These are phyloP conservation scores for Friedmanniomyces endolithicus DNA, from an alignment of 495 filamentous ascomycete species.

Conservation along the genomic window DNA sequence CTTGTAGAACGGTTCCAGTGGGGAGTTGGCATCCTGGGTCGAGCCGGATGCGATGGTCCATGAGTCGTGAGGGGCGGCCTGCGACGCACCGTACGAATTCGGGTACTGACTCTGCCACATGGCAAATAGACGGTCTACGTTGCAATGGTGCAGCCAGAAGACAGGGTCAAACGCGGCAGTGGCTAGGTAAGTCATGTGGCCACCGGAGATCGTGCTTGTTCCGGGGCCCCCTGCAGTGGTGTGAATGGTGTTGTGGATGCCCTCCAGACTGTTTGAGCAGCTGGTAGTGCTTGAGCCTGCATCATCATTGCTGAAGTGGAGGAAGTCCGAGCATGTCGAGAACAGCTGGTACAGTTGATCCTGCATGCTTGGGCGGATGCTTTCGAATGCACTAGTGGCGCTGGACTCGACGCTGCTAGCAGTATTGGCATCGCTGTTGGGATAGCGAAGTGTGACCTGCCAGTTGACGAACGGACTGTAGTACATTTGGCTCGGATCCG, in stretches of 20 bases:
- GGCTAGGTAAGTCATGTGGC: constrained; percentile 24
- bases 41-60: constrained; percentile 18
- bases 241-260: constrained; percentile 25
- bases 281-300: constrained; percentile 15
- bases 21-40: constrained; percentile 17
- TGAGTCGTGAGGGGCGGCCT: constrained; percentile 10
- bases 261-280: constrained; percentile 23
- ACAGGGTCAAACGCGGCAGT: constrained; percentile 21
- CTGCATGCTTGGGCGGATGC: constrained; percentile 17
- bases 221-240: constrained; percentile 15
- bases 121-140: constrained; percentile 24
- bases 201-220: constrained; percentile 6
- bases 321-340: constrained; percentile 16
- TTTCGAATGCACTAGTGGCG: constrained; percentile 16
- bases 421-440: constrained; percentile 11
- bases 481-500: constrained; percentile 10
- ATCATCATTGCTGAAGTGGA: constrained; percentile 20
- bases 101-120: constrained; percentile 22
- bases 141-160: constrained; percentile 25
- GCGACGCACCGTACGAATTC: constrained; percentile 17
- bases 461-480: constrained; percentile 18
- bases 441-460: constrained; percentile 21
- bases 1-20: constrained; percentile 21
- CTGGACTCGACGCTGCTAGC: constrained; percentile 8
- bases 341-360: constrained; percentile 24